Evolutionary conservation across 1,139 yeast genomes (phyloP).

Genomic region (Diutina siamensis): DNA sequence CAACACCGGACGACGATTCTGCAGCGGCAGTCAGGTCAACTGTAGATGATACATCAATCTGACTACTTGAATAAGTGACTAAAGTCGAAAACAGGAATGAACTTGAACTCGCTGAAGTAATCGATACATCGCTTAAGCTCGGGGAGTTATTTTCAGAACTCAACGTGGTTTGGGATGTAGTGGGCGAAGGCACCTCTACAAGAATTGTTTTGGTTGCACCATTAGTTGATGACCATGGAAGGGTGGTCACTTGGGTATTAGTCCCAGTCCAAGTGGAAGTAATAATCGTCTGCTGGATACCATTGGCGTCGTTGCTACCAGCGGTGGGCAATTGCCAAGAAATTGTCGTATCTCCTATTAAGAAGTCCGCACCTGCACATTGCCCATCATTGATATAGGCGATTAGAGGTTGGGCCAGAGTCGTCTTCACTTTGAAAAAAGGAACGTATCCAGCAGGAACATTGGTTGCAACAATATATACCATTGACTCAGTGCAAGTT

Average conservation of each 20-base stretch:
- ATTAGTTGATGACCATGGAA: neutral
- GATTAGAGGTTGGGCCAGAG: too few species aligned
- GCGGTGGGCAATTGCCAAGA: too few species aligned
- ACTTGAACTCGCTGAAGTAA: neutral
- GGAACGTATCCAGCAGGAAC: constrained; percentile 24
- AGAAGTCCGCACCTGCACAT: too few species aligned
- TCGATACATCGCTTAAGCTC: neutral
- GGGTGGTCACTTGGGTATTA: neutral
- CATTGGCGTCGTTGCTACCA: too few species aligned
- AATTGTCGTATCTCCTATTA: too few species aligned
- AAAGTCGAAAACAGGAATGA: neutral
- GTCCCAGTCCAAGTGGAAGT: constrained; percentile 1
- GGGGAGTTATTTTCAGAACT: neutral
- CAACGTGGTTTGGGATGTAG: too few species aligned
- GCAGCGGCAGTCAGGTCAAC: too few species aligned
- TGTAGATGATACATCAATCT: too few species aligned
- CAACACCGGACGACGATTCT: too few species aligned
- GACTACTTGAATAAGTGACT: too few species aligned
- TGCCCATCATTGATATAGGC: too few species aligned
- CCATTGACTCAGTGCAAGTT: constrained; percentile 1
- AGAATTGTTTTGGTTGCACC: neutral
- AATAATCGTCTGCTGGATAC: neutral
- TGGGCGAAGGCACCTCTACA: neutral
- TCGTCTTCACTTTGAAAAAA: constrained; percentile 13
- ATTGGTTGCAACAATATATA: constrained; percentile 12